These are phyloP conservation scores for Nicotiana tomentosiformis DNA, from an alignment of 257 asterid genomes.

Conservation along the genomic window DNA sequence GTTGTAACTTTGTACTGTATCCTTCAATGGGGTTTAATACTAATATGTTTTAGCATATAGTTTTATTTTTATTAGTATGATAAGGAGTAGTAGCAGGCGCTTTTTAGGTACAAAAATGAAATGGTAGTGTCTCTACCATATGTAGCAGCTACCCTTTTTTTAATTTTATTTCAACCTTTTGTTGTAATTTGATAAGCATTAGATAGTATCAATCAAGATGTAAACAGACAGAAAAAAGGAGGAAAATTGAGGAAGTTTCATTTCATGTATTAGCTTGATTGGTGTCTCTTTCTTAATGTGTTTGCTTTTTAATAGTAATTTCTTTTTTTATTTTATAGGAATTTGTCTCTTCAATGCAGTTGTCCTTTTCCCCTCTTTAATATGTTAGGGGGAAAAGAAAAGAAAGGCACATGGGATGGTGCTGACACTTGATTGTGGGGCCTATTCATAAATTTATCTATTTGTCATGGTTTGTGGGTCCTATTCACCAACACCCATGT, in stretches of 20 bases:
- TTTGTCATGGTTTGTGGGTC: background rate
- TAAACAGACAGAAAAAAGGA: background rate
- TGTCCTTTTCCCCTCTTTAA: conserved; percentile 1
- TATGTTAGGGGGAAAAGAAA: background rate
- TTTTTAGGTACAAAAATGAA: background rate
- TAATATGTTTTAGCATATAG: background rate
- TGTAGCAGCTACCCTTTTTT: background rate
- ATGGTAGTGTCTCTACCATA: background rate
- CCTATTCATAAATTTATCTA: background rate
- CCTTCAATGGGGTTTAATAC: no score
- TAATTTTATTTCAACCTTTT: background rate
- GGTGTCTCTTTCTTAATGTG: background rate
- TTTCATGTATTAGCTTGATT: background rate
- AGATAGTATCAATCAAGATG: background rate
- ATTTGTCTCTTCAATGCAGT: conserved; percentile 4
- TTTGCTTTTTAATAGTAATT: background rate
- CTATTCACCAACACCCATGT: conserved; percentile 6
- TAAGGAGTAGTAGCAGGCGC: background rate
- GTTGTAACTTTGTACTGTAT: background rate
- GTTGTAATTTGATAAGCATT: background rate
- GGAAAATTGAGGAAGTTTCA: conserved; percentile 9
- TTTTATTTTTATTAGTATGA: background rate
- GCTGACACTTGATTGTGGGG: conserved; percentile 4
- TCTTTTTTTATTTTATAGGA: background rate
- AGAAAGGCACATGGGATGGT: conserved; percentile 10